These are phyloP conservation scores for Suhomyces atakaporum DNA, from an alignment of 1,139 yeast species.

Conservation along the genomic window DNA sequence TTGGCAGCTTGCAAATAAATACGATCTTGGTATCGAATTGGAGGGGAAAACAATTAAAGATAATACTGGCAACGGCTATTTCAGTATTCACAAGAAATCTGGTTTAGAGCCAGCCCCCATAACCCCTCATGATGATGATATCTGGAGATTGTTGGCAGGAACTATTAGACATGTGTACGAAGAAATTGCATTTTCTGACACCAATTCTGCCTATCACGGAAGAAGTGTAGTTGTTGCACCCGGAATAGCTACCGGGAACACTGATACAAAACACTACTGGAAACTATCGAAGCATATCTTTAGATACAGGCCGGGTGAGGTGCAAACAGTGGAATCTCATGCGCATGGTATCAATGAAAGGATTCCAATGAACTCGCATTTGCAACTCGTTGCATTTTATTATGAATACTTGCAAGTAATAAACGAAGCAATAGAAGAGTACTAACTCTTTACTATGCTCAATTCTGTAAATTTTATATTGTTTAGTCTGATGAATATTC, in stretches of 20 bases:
- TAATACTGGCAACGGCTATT: slow-evolving; percentile 11
- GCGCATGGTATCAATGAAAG: slow-evolving; percentile 65
- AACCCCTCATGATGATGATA: slow-evolving; percentile 18
- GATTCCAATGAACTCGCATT: slow-evolving; percentile 51
- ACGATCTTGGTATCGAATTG: slow-evolving; percentile 23
- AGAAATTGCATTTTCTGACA: slow-evolving; percentile 15
- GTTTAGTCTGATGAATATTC: too few species aligned
- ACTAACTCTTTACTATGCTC: too few species aligned
- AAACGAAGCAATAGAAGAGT: too few species aligned
- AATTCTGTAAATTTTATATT: too few species aligned
- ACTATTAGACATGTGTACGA: slow-evolving; percentile 19
- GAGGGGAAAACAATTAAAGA: slow-evolving; percentile 8
- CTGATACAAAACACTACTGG: slow-evolving; percentile 84
- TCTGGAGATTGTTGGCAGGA: slow-evolving; percentile 20
- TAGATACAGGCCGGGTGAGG: slow-evolving; percentile 47
- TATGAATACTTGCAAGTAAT: slow-evolving; percentile 39
- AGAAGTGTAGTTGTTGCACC: slow-evolving; percentile 43
- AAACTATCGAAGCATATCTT: slow-evolving; percentile 65
- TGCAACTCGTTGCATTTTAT: slow-evolving; percentile 60
- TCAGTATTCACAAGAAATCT: slow-evolving; percentile 4
- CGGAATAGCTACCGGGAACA: slow-evolving; percentile 72
- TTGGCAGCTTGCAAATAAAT: slow-evolving; percentile 31
- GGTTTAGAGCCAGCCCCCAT: slow-evolving; percentile 18
- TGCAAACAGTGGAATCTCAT: slow-evolving; percentile 21
- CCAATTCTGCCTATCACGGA: slow-evolving; percentile 2